Percentiles rank a stretch among this genome's conserved stretches.
These are phyloP conservation scores for Perilla frutescens DNA, from an alignment of 257 asterid species.

Conservation along the genomic window DNA sequence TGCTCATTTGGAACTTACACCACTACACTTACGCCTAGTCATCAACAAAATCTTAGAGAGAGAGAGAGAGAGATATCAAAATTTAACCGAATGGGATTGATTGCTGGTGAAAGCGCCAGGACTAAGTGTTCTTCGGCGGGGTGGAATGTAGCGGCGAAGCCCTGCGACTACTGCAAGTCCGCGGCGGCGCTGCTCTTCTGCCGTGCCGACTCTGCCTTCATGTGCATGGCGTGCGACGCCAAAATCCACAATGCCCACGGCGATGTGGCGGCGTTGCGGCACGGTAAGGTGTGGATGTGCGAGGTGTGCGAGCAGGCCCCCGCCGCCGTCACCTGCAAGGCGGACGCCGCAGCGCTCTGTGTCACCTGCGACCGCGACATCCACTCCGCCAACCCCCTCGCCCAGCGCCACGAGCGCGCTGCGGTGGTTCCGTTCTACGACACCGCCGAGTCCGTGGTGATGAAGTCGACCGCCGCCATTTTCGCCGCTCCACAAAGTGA, in stretches of 20 bases:
- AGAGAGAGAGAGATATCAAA: neutral
- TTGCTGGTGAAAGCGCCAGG: constrained; percentile 24
- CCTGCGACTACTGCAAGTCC: constrained; percentile 65
- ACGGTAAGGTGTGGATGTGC: constrained; percentile 78
- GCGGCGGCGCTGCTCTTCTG: constrained; percentile 73
- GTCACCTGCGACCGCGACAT: constrained; percentile 67
- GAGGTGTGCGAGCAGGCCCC: constrained; percentile 79
- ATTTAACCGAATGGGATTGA: constrained; percentile 25
- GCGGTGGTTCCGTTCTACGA: constrained; percentile 66
- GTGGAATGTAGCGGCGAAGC: constrained; percentile 58
- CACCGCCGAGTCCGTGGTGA: constrained; percentile 52
- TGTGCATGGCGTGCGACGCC: constrained; percentile 70
- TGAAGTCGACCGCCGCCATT: constrained; percentile 44
- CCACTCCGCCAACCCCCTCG: constrained; percentile 77
- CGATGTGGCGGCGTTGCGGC: constrained; percentile 31
- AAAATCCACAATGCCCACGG: constrained; percentile 42
- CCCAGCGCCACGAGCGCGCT: constrained; percentile 69
- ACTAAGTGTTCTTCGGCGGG: constrained; percentile 42
- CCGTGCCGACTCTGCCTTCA: constrained; percentile 54
- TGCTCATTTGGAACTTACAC: constrained; percentile 35
- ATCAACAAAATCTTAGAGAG: constrained; percentile 31
- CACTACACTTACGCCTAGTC: constrained; percentile 45
- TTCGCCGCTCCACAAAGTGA: constrained; percentile 11
- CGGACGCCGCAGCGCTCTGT: constrained; percentile 78
- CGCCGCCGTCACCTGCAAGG: constrained; percentile 62